A percentile compares a stretch with the other conserved stretches of the same genome.
phyloP scores from a whole-genome alignment of 2,329 filamentous ascomycete genomes.

The Myriosclerotinia scirpicola region DNA sequence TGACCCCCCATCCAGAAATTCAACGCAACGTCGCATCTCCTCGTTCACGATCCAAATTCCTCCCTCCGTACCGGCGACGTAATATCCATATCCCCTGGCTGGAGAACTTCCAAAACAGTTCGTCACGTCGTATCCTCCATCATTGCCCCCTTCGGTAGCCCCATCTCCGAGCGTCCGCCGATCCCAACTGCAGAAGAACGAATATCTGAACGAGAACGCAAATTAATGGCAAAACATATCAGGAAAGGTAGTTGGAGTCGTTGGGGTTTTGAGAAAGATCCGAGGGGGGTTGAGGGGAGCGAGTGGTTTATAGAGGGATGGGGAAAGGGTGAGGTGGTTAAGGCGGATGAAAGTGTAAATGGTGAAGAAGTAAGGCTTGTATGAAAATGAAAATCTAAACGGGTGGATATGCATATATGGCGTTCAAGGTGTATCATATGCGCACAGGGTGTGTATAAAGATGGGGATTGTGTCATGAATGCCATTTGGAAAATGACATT shows the following conservation, averaged over 20 bases:
- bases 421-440: slow-evolving; percentile 13
- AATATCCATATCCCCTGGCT: slow-evolving; percentile 66
- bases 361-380: slow-evolving; percentile 10
- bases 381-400: neutral
- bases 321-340: slow-evolving; percentile 26
- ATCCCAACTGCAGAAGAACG: slow-evolving; percentile 65
- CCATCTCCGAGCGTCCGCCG: slow-evolving; percentile 62
- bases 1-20: slow-evolving; percentile 54
- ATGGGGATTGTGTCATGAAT: slow-evolving; percentile 21
- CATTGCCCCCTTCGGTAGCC: slow-evolving; percentile 66
- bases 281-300: slow-evolving; percentile 10
- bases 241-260: slow-evolving; percentile 42
- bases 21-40: slow-evolving; percentile 60
- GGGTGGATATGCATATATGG: slow-evolving; percentile 20
- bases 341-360: neutral
- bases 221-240: slow-evolving; percentile 58
- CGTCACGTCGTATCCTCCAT: slow-evolving; percentile 74
- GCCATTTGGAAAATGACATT: slow-evolving; percentile 3
- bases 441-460: slow-evolving; percentile 12
- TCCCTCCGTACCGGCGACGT: slow-evolving; percentile 75
- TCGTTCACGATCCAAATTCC: slow-evolving; percentile 76
- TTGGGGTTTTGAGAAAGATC: slow-evolving; percentile 25
- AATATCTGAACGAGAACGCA: slow-evolving; percentile 53
- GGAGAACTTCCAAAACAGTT: slow-evolving; percentile 64
- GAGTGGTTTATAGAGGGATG: slow-evolving; percentile 25